Conservation (phyloP, 192 early-diverging fungal species). For the Coemansia sp. region DNA sequence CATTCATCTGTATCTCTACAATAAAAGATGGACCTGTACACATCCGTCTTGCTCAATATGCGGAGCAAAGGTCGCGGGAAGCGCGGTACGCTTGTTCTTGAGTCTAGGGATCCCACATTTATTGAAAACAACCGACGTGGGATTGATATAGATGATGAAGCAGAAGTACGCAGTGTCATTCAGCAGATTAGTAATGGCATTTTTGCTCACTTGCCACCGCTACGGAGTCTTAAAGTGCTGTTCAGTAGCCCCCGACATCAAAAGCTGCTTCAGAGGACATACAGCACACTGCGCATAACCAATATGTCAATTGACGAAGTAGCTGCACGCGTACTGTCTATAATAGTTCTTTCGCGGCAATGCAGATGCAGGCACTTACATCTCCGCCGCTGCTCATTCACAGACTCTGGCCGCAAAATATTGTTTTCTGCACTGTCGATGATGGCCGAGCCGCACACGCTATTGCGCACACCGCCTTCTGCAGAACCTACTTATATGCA, state of each 20-base stretch:
- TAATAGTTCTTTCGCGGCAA: conserved; percentile 27
- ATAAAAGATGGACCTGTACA: conserved; percentile 24
- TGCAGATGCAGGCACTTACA: conserved; percentile 25
- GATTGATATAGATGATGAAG: conserved; percentile 16
- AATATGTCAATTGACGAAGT: conserved; percentile 22
- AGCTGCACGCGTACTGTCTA: conserved; percentile 22
- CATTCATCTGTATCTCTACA: not conserved
- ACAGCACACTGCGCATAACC: conserved; percentile 11
- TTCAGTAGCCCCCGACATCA: conserved; percentile 15
- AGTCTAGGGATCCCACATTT: conserved; percentile 1
- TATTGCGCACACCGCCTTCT: not conserved
- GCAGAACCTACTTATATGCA: not conserved
- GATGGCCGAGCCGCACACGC: conserved; percentile 13
- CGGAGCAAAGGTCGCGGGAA: not conserved
- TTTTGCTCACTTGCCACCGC: conserved; percentile 33
- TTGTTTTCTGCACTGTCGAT: conserved; percentile 35
- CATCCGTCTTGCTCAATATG: conserved; percentile 28
- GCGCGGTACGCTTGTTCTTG: conserved; percentile 9
- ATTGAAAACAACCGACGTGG: not conserved
- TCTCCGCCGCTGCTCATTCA: conserved; percentile 30
- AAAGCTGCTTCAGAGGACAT: conserved; percentile 11
- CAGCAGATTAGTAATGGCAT: conserved; percentile 25
- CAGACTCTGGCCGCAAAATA: conserved; percentile 25
- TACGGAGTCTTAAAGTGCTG: conserved; percentile 22
- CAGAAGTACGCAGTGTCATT: conserved; percentile 14